Evolutionary conservation across 495 filamentous ascomycete genomes (phyloP).

Genomic region (Viridothelium virens): DNA sequence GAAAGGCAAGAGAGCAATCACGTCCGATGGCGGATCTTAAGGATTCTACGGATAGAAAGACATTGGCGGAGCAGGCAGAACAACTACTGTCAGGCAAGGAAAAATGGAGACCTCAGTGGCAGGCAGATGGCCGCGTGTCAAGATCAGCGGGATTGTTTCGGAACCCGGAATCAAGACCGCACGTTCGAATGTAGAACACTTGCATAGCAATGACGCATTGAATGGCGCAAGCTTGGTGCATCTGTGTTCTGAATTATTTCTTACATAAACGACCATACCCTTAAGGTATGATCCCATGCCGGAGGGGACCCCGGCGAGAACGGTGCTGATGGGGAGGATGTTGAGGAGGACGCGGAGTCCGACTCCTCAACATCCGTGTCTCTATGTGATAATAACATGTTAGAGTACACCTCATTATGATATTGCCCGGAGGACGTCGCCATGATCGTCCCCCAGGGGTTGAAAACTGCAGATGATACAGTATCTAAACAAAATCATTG

Average conservation of each 20-base stretch:
- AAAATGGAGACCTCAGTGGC: slow-evolving; percentile 34
- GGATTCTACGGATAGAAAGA: slow-evolving; percentile 31
- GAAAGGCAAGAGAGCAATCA: slow-evolving; percentile 24
- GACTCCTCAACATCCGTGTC: not conserved
- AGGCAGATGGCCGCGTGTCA: slow-evolving; percentile 7
- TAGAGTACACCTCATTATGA: slow-evolving; percentile 18
- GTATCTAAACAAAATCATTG: slow-evolving; percentile 35
- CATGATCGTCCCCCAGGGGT: slow-evolving; percentile 57
- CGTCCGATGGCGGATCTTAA: slow-evolving; percentile 27
- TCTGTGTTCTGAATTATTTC: not conserved
- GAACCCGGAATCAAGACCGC: not conserved
- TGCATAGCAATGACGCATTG: not conserved
- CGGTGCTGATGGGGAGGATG: not conserved
- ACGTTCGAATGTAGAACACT: not conserved
- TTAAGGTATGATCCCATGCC: not conserved
- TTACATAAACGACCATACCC: slow-evolving; percentile 2
- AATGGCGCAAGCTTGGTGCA: not conserved
- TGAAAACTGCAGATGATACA: slow-evolving; percentile 57
- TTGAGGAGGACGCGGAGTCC: not conserved
- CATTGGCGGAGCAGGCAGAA: slow-evolving; percentile 50
- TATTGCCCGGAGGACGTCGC: slow-evolving; percentile 69
- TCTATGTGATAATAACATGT: not conserved
- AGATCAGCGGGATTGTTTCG: not conserved
- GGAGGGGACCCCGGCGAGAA: not conserved
- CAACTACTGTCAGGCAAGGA: slow-evolving; percentile 44